Evolutionary conservation across 352 stramenopile genomes (phyloP).

Genomic region (Globisporangium nagaii): DNA sequence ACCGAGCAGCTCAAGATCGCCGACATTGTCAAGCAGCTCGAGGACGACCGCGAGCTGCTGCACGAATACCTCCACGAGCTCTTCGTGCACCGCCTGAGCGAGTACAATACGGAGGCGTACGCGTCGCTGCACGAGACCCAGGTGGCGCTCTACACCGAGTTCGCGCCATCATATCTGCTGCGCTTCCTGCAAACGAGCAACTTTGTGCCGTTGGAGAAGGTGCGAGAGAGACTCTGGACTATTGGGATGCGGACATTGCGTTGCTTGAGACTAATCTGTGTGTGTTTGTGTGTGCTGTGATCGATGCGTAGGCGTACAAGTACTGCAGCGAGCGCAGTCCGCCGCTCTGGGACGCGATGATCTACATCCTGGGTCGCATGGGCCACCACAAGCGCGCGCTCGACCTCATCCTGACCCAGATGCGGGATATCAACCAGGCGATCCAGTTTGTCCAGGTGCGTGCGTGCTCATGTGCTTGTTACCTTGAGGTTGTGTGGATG

Average conservation of each 20-base stretch:
- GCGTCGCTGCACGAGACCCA: slow-evolving; percentile 66
- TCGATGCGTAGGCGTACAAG: slow-evolving; percentile 65
- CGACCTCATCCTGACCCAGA: slow-evolving; percentile 79
- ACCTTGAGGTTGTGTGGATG: slow-evolving; percentile 1
- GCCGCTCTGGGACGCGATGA: slow-evolving; percentile 82
- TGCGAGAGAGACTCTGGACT: slow-evolving; percentile 4
- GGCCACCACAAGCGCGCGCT: slow-evolving; percentile 82
- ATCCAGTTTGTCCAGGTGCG: slow-evolving; percentile 73
- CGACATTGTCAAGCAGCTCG: slow-evolving; percentile 73
- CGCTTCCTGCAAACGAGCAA: slow-evolving; percentile 79
- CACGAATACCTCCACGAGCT: slow-evolving; percentile 78
- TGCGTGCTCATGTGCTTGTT: not conserved
- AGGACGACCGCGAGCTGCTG: slow-evolving; percentile 55
- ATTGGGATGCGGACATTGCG: not conserved
- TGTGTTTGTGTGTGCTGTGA: not conserved
- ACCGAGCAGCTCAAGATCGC: slow-evolving; percentile 74
- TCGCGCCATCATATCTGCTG: slow-evolving; percentile 51
- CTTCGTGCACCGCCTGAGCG: slow-evolving; percentile 54
- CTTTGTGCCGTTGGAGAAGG: slow-evolving; percentile 81
- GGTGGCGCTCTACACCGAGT: slow-evolving; percentile 71
- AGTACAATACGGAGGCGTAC: slow-evolving; percentile 81
- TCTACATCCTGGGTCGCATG: slow-evolving; percentile 84
- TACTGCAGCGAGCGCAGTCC: slow-evolving; percentile 71
- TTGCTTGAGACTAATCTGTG: not conserved
- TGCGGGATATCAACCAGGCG: slow-evolving; percentile 72